A percentile compares a stretch with the other conserved stretches of the same genome.
Evolutionary conservation across 179 eudicot genomes (phyloP).

Genomic region (Amaranthus tricolor): DNA sequence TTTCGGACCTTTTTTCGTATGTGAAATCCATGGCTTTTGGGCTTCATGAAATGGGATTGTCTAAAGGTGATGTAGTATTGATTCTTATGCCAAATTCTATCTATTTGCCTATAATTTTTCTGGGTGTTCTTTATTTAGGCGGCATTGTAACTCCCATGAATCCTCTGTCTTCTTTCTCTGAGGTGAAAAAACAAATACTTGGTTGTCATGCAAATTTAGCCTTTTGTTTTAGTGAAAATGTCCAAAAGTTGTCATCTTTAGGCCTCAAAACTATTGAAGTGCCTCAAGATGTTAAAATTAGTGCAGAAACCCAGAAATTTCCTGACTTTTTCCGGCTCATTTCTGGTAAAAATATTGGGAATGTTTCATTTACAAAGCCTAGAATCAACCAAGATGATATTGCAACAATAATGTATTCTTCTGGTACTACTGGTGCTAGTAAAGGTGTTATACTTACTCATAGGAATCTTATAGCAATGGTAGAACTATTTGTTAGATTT

Average conservation of each 20-base stretch:
- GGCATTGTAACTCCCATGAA: conserved; percentile 76
- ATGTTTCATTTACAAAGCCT: conserved; percentile 28
- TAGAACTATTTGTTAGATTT: conserved; percentile 69
- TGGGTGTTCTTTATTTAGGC: conserved; percentile 67
- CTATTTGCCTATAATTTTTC: conserved; percentile 51
- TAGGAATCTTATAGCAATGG: conserved; percentile 60
- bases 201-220: conserved; percentile 38
- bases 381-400: conserved; percentile 57
- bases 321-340: conserved; percentile 41
- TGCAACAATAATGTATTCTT: conserved; percentile 69
- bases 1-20: conserved; percentile 43
- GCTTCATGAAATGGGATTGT: conserved; percentile 57
- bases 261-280: conserved; percentile 52
- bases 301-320: conserved; percentile 10
- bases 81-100: conserved; percentile 70
- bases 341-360: conserved; percentile 25
- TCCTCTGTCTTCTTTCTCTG: conserved; percentile 59
- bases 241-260: conserved; percentile 32
- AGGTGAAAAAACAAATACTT: conserved; percentile 59
- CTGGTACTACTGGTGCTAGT: conserved; percentile 69
- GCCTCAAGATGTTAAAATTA: conserved; percentile 33
- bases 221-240: conserved; percentile 35
- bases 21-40: conserved; percentile 69
- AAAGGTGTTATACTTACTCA: conserved; percentile 79
- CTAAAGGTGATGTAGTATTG: conserved; percentile 74